Base-by-base conservation (phyloP, 345 rosid species). In the Eucalyptus leucophloia region DNA sequence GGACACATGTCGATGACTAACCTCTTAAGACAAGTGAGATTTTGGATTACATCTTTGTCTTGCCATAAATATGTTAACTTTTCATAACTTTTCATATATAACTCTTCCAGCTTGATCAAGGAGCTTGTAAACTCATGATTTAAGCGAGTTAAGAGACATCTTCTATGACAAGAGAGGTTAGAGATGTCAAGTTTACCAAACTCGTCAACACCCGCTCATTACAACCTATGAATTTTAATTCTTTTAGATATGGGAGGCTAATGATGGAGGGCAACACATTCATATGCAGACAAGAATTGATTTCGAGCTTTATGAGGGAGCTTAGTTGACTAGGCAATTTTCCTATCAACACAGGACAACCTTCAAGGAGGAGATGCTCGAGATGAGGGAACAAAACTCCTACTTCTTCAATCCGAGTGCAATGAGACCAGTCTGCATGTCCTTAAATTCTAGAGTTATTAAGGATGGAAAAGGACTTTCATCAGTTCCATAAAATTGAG, bases 1-100 rank as follows among this genome's bases (percentile, higher is more conserved):
- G 1, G 7, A 69, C 81, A 69, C 5, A 0, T 9, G 0, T 8
- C 0, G 12, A 17, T 2, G 42, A 8, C 9, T 44, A 44, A 44
- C 9, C 47, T 44, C 47, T 44, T 44, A 0, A 44, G 47, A 44
- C 47, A 44, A 44, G 10, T 0, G 10, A 69, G 44, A 34, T 32
- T 9, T 34, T 12, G 42, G 37, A 17, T 9, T 3, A 69, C 44
- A 32, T 69, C 44, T 32, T 1, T 34, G 1, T 69, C 81, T 17
- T 34, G 12, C 44, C 81, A 17, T 40, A 69, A 32, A 7, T 18
- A 69, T 0, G 10, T 32, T 34, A 34, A 69, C 12, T 69, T 5
- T 17, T 32, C 7, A 34, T 26, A 69, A 2, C 42, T 17, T 8
- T 17, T 9, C 4, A 67, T 67, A 11, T 32, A 6, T 40, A 69